Evolutionary conservation across 768 basidiomycete species (phyloP).

Genomic region (Coprinellus micaceus): DNA sequence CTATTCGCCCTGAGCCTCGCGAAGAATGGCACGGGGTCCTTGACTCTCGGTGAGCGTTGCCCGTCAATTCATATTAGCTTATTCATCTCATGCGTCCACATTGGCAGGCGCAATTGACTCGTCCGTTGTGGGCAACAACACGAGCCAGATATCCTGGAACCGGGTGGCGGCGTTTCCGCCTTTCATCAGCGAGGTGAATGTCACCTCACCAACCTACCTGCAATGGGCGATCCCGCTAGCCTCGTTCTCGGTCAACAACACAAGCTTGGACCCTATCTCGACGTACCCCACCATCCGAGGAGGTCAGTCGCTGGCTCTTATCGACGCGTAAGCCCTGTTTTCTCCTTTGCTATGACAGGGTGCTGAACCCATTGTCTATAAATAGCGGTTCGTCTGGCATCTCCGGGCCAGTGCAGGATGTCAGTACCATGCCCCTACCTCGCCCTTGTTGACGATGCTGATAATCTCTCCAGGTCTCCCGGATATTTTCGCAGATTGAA

Average conservation of each 20-base stretch:
- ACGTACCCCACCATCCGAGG: slow-evolving; percentile 58
- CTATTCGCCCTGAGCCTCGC: slow-evolving; percentile 71
- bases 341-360: background rate
- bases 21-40: slow-evolving; percentile 53
- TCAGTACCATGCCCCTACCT: slow-evolving; percentile 26
- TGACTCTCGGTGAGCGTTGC: slow-evolving; percentile 53
- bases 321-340: slow-evolving; percentile 59
- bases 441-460: slow-evolving; percentile 5
- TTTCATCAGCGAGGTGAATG: slow-evolving; percentile 43
- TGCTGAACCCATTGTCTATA: background rate
- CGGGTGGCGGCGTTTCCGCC: slow-evolving; percentile 73
- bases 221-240: slow-evolving; percentile 70
- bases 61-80: background rate
- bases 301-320: slow-evolving; percentile 60
- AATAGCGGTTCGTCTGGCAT: slow-evolving; percentile 66
- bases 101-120: slow-evolving; percentile 68
- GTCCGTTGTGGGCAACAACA: slow-evolving; percentile 59
- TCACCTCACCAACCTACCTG: slow-evolving; percentile 52
- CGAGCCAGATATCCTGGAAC: slow-evolving; percentile 65
- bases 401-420: slow-evolving; percentile 77
- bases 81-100: background rate
- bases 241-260: slow-evolving; percentile 57
- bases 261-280: slow-evolving; percentile 47
- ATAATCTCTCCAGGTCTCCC: slow-evolving; percentile 49
- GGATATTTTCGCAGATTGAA: slow-evolving; percentile 56